Conservation (phyloP, 805 yeast species). For the Kuraishia cidri region DNA sequence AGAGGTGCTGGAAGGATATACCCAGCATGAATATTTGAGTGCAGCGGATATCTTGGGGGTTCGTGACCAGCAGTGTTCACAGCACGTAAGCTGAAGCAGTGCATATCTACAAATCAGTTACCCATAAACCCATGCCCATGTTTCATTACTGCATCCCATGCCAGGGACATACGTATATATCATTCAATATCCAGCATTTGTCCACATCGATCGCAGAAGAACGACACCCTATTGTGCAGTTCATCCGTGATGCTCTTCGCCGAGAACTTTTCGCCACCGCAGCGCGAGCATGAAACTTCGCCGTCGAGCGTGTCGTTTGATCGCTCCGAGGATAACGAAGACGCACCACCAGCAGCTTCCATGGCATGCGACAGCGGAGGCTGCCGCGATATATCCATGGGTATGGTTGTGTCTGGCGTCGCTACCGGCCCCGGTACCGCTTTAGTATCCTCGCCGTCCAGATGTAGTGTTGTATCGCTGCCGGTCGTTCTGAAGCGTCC, state of each 20-base stretch:
- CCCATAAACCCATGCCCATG: too few relatives aligned
- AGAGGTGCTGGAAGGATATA: too few relatives aligned
- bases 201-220: slow-evolving; percentile 19
- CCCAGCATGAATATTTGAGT: too few relatives aligned
- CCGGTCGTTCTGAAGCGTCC: too few relatives aligned
- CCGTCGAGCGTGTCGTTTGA: neutral
- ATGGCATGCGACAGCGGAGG: neutral
- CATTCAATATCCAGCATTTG: neutral
- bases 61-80: too few relatives aligned
- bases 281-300: slow-evolving; percentile 9
- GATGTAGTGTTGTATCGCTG: neutral
- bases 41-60: too few relatives aligned
- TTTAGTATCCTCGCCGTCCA: neutral
- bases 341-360: too few relatives aligned
- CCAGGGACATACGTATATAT: too few relatives aligned
- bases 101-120: too few relatives aligned
- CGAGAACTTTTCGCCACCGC: slow-evolving; percentile 13
- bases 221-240: slow-evolving; percentile 9
- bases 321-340: too few relatives aligned
- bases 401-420: neutral
- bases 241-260: slow-evolving; percentile 12
- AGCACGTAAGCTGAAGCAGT: too few relatives aligned
- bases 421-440: neutral
- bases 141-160: too few relatives aligned
- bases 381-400: neutral